Base-by-base conservation (phyloP, 106 monocot genomes). In the Amphibolis antarctica region DNA sequence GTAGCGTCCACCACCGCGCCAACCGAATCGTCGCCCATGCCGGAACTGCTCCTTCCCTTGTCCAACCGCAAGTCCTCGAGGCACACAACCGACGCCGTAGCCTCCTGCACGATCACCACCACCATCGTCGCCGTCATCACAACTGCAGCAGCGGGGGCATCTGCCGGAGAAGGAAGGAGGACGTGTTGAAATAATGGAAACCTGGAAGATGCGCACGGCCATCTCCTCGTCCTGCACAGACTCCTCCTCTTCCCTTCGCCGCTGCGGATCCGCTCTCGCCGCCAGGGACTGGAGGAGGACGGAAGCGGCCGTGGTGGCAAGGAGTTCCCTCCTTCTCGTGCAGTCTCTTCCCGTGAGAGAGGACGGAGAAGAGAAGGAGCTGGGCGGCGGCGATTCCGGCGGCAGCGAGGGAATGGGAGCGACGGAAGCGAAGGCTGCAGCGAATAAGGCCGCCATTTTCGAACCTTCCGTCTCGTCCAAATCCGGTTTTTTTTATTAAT, bases 41-140 rank as follows among this genome's bases (percentile, higher is more conserved):
- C 17, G 51, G 51, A 47, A 42, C 9, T 17, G 17, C 9, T 49
- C 43, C 50, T 53, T 62, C 44, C 36, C 4, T 28, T 23, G 4
- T 54, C 62, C 29, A 86, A 21, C 58, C 74, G 68, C 60, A 89
- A 52, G 29, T 84, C 75, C 59, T 89, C 82, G 72, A 94, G 89
- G 83, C 75, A 86, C 12, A 94, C 94, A 30, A 94, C 89, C 20
- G 89, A 83, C 10, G 81, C 81, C 4, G 86, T 84, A 7, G 73
- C 59, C 28, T 76, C 85, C 92, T 92, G 53, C 55, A 66, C 12
- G 6, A 36, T 36, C 9, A 26, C 14, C 57, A 14, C 15, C 24
- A 57, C 47, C 57, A 42, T 22, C 48, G 12, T 66, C 21, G 53
- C 18, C 30, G 25, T 56, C 54, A 55, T 31, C 44, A 18, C 11